These are phyloP conservation scores for Schwanniomyces vanrijiae DNA, from an alignment of 805 yeast genomes.

Conservation along the genomic window DNA sequence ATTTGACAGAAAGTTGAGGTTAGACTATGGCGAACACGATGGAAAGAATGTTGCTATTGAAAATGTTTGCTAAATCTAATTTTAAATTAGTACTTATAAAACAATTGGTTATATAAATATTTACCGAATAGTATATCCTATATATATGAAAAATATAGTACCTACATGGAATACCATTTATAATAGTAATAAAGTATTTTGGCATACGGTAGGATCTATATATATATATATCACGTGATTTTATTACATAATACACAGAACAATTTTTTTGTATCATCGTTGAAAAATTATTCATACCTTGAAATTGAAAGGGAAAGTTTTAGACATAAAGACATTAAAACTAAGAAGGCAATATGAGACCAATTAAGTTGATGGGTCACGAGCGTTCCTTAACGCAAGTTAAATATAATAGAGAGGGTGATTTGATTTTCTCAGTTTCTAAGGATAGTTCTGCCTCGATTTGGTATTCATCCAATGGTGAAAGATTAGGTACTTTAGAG, in stretches of 20 bases:
- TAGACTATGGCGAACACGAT: conserved; percentile 65
- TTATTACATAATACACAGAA: conserved; percentile 3
- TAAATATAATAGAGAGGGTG: conserved; percentile 94
- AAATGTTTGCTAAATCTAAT: conserved; percentile 53
- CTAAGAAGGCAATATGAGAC: conserved; percentile 34
- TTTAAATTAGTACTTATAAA: background rate
- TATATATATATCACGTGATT: conserved; percentile 2
- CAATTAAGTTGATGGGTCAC: conserved; percentile 80
- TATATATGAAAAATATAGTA: no score
- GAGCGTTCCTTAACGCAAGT: conserved; percentile 97
- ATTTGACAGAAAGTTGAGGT: conserved; percentile 65
- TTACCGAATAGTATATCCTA: no score
- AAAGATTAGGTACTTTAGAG: conserved; percentile 87
- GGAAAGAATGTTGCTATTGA: conserved; percentile 52
- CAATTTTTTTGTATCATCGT: conserved; percentile 5
- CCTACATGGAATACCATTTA: no score
- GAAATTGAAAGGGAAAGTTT: background rate
- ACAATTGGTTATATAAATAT: no score
- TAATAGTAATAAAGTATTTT: no score
- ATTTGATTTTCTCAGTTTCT: conserved; percentile 85
- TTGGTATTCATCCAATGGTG: conserved; percentile 96
- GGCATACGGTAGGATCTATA: background rate
- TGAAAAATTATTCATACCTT: conserved; percentile 11
- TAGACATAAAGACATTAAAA: background rate
- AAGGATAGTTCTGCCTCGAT: conserved; percentile 87